Conservation (phyloP, 208 protist genomes). For the Trichomonas gallinae region DNA sequence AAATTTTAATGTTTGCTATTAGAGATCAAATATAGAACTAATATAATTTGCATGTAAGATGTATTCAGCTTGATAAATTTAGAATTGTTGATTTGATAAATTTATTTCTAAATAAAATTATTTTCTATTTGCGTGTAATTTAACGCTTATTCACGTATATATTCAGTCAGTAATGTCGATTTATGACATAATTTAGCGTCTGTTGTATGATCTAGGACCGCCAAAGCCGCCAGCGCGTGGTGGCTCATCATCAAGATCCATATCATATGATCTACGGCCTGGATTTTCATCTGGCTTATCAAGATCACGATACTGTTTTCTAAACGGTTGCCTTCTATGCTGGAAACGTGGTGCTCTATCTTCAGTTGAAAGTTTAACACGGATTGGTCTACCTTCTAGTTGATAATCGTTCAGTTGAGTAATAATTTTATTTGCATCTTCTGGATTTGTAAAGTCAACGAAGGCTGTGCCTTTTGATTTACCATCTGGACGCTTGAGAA, state of each 20-base stretch:
- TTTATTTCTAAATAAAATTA: too few relatives aligned
- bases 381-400: neutral
- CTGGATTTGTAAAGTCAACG: neutral
- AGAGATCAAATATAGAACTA: too few relatives aligned
- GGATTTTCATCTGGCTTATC: neutral
- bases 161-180: too few relatives aligned
- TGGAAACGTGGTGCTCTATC: neutral
- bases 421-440: neutral
- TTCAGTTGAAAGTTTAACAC: neutral
- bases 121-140: too few relatives aligned
- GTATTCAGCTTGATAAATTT: too few relatives aligned
- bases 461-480: neutral
- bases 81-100: too few relatives aligned
- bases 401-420: neutral
- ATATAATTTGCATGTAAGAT: too few relatives aligned
- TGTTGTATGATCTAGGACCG: neutral
- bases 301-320: neutral
- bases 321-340: neutral
- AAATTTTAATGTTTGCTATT: too few relatives aligned
- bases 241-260: neutral
- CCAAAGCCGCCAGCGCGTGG: neutral
- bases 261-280: neutral
- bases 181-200: too few relatives aligned
- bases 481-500: neutral
- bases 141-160: too few relatives aligned